A percentile compares a stretch with the other conserved stretches of the same genome.
These are phyloP conservation scores for Yarrowia keelungensis DNA, from an alignment of 805 yeast genomes.

Conservation along the genomic window DNA sequence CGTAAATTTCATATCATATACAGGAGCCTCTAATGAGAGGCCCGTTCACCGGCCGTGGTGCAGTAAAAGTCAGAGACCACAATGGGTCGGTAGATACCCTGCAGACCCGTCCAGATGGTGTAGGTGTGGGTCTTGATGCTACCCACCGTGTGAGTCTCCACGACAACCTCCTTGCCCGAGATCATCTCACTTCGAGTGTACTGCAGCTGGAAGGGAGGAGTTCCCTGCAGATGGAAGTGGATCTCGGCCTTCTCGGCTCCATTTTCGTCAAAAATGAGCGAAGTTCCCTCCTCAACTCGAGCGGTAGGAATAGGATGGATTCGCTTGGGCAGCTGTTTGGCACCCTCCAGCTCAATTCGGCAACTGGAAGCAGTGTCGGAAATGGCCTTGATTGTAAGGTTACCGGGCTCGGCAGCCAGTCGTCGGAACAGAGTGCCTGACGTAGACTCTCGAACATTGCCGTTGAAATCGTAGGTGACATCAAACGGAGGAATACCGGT, in stretches of 20 bases:
- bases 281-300: conserved; percentile 80
- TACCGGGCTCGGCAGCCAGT: conserved; percentile 85
- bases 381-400: conserved; percentile 66
- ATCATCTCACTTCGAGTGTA: conserved; percentile 75
- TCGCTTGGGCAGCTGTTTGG: conserved; percentile 49
- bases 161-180: conserved; percentile 54
- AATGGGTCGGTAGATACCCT: conserved; percentile 93
- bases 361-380: conserved; percentile 81
- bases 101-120: conserved; percentile 76
- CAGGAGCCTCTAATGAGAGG: conserved; percentile 22
- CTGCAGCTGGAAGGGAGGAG: conserved; percentile 88
- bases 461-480: conserved; percentile 76
- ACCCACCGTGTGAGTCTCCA: conserved; percentile 62
- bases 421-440: conserved; percentile 63
- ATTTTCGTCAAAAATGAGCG: conserved; percentile 79
- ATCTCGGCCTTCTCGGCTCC: conserved; percentile 95
- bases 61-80: conserved; percentile 89
- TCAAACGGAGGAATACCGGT: conserved; percentile 83
- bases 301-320: conserved; percentile 77
- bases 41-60: conserved; percentile 42
- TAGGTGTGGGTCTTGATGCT: conserved; percentile 75
- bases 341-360: conserved; percentile 48
- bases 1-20: conserved; percentile 27
- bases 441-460: conserved; percentile 61
- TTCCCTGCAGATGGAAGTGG: conserved; percentile 79